These are phyloP conservation scores for Dalbergia cultrata DNA, from an alignment of 306 rosid genomes.

Conservation along the genomic window DNA sequence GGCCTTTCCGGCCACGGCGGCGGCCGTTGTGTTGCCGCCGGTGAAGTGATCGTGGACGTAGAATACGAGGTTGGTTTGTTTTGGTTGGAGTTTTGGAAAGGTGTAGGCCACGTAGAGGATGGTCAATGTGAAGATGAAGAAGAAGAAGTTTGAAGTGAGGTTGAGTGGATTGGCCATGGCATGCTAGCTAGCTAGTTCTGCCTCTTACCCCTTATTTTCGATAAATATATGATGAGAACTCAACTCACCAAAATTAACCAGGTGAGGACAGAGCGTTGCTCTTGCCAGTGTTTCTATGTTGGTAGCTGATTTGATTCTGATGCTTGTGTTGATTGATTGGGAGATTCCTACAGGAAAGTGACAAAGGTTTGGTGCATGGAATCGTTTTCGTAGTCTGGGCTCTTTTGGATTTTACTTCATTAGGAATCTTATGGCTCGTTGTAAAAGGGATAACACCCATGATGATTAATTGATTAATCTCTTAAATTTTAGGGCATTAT, in stretches of 20 bases:
- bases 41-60: constrained; percentile 76
- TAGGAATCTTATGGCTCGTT: no score
- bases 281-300: neutral
- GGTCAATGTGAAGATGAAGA: constrained; percentile 56
- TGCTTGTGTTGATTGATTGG: neutral
- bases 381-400: neutral
- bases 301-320: neutral
- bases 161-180: constrained; percentile 53
- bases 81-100: constrained; percentile 51
- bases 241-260: no score
- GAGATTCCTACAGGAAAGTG: constrained; percentile 35
- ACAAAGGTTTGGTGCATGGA: constrained; percentile 30
- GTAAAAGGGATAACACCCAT: no score
- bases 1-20: constrained; percentile 57
- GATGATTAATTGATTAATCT: no score
- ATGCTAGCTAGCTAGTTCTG: neutral
- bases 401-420: no score
- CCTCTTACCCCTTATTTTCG: neutral
- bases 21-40: constrained; percentile 56
- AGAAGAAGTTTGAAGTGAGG: constrained; percentile 52
- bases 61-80: constrained; percentile 66
- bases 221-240: no score
- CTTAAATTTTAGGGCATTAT: no score
- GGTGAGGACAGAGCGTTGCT: no score
- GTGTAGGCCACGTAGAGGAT: constrained; percentile 56